Base-by-base conservation (phyloP, 2,329 filamentous ascomycete species). In the Phoma herbarum region DNA sequence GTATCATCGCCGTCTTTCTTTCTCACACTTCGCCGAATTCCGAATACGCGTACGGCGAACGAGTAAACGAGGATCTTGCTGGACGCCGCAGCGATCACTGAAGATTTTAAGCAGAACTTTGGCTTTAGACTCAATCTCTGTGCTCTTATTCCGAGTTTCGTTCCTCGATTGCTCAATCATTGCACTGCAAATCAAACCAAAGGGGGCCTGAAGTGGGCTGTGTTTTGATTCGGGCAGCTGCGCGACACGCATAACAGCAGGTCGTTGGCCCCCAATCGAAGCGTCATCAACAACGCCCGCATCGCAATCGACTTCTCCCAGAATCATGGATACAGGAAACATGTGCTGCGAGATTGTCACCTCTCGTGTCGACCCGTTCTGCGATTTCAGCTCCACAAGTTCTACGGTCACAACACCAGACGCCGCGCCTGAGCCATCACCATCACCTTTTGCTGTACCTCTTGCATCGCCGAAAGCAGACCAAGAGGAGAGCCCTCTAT, bases 401-500 rank as follows among this genome's bases (percentile, higher is more conserved):
- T 51, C 52, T 47, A 42, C 52, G 26, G 41, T 51, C 5, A 26
- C 52, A 52, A 57, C 48, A 33, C 43, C 59, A 59, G 23, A 45
- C 14, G 29, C 37, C 20, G 31, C 41, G 6, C 42, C 52, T 46
- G 51, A 57, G 12, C 39, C 39, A 10, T 52, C 43, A 41, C 39
- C 52, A 0, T 47, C 49, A 39, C 48, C 52, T 0, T 47, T 53
- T 39, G 31, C 11, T 28, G 50, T 46, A 14, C 41, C 56, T 20
- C 20, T 42, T 18, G 16, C 20, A 10, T 59, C 59, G 5, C 25
- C 51, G 11, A 44, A 56, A 12, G 14, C 57, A 26, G 63, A 68
- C 39, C 62, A 69, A 37, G 61, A 68, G 4, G 62, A 70, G 45
- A 61, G 65, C 10, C 71, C 73, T 4, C 67, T 75, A 0, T 75